Evolutionary conservation across 257 asterid genomes (phyloP).

Genomic region (Solanum medicagineum): DNA sequence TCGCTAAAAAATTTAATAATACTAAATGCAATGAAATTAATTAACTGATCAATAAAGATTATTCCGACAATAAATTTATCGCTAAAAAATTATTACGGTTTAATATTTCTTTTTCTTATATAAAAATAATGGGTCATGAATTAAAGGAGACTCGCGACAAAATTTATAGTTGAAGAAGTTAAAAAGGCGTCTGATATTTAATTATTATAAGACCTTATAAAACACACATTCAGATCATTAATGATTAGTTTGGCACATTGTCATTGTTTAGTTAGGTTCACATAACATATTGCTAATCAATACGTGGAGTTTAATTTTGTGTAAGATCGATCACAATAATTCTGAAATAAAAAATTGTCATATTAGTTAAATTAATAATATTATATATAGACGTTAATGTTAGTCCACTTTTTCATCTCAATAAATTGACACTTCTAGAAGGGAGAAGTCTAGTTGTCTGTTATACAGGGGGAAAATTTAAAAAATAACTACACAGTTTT

Average conservation of each 20-base stretch:
- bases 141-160: too few relatives aligned
- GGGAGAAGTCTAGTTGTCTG: neutral
- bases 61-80: too few relatives aligned
- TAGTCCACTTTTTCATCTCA: neutral
- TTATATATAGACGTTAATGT: neutral
- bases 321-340: neutral
- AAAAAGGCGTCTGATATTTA: too few relatives aligned
- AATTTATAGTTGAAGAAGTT: too few relatives aligned
- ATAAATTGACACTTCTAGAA: neutral
- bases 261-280: neutral
- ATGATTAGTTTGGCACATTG: neutral
- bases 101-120: too few relatives aligned
- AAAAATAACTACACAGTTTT: neutral
- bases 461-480: neutral
- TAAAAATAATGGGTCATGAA: too few relatives aligned
- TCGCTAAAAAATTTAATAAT: too few relatives aligned
- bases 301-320: neutral
- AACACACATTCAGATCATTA: neutral
- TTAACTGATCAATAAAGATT: too few relatives aligned
- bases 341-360: neutral
- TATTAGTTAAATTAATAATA: neutral
- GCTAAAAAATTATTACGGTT: too few relatives aligned
- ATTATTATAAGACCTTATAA: too few relatives aligned
- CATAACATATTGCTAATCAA: neutral
- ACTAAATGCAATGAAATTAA: too few relatives aligned